Percentiles rank a stretch among this genome's conserved stretches.
Evolutionary conservation across 345 rosid genomes (phyloP).

Genomic region (Mercurialis annua): DNA sequence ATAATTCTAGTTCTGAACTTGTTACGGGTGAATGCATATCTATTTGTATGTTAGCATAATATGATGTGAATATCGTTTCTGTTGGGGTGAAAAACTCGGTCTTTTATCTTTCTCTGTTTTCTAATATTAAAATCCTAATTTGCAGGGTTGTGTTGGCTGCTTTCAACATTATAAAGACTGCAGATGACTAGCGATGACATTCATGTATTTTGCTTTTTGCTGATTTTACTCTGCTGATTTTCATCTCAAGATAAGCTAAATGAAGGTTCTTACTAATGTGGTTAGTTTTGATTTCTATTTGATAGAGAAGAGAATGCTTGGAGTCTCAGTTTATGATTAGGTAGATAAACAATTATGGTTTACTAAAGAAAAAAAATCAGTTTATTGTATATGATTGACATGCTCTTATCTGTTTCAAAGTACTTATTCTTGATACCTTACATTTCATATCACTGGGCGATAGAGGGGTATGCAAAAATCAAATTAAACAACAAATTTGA

Average conservation of each 20-base stretch:
- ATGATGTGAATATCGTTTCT: not conserved
- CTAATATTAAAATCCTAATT: constrained; percentile 17
- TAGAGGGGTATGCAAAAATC: not conserved
- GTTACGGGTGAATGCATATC: not conserved
- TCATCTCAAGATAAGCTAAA: not conserved
- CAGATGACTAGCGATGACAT: constrained; percentile 29
- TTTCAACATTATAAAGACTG: constrained; percentile 33
- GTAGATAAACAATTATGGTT: not conserved
- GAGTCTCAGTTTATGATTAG: not conserved
- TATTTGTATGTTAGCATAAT: not conserved
- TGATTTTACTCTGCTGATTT: constrained; percentile 8
- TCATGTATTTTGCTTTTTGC: constrained; percentile 25
- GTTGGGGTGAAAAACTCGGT: not conserved
- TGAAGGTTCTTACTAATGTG: not conserved
- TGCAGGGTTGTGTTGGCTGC: constrained; percentile 46
- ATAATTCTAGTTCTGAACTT: not conserved
- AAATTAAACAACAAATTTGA: no score
- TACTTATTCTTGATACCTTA: not conserved
- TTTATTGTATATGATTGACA: not conserved
- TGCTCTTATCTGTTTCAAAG: not conserved
- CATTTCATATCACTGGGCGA: not conserved
- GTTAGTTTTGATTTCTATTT: not conserved
- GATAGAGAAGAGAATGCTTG: constrained; percentile 2
- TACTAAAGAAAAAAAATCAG: not conserved
- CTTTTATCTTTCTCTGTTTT: not conserved